Conservation (phyloP, 2,329 filamentous ascomycete species). For the Epichloe festucae region DNA sequence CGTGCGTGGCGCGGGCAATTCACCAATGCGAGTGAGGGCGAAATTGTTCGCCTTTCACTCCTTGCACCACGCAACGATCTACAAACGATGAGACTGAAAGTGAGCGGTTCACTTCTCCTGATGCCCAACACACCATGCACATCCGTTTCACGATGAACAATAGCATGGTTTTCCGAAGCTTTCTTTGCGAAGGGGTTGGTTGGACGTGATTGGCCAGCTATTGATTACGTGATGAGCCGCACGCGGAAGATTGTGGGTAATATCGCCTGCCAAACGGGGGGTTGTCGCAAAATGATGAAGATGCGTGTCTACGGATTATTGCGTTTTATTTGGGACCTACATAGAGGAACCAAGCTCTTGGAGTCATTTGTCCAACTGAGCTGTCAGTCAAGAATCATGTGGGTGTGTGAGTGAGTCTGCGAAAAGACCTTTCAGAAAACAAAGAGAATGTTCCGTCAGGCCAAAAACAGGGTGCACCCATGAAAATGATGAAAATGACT, state of each 20-base stretch:
- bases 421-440: too few relatives aligned
- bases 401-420: too few relatives aligned
- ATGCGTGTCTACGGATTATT: too few relatives aligned
- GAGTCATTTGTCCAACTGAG: too few relatives aligned
- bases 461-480: too few relatives aligned
- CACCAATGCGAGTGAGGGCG: neutral
- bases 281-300: too few relatives aligned
- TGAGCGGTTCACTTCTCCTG: constrained; percentile 3
- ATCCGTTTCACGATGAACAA: constrained; percentile 1
- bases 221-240: constrained; percentile 7
- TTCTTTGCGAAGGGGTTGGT: neutral
- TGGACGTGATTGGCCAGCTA: constrained; percentile 5
- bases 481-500: too few relatives aligned
- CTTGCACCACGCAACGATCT: neutral
- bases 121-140: neutral
- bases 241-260: neutral
- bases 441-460: too few relatives aligned
- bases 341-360: too few relatives aligned
- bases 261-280: too few relatives aligned
- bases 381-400: too few relatives aligned
- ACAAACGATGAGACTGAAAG: neutral
- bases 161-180: neutral
- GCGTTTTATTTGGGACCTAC: too few relatives aligned
- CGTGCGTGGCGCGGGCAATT: neutral
- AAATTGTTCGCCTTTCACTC: neutral